phyloP scores from a whole-genome alignment of 2,329 filamentous ascomycete species.

The Claviceps digitariae region DNA sequence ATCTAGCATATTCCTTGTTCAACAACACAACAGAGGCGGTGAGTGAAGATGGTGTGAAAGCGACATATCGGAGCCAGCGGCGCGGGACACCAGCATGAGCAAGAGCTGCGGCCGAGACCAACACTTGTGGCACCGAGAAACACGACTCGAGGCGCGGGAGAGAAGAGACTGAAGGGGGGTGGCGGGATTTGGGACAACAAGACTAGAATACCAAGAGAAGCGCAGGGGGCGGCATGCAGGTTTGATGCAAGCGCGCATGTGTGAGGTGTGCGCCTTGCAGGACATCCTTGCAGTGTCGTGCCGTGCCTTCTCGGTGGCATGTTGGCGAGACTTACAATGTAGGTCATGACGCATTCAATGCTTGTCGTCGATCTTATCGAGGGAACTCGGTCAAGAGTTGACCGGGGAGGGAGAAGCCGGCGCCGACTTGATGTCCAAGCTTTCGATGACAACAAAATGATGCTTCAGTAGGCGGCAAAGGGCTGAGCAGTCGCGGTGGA shows the following conservation, averaged over 20 bases:
- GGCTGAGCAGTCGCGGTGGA: background rate
- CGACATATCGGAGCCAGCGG: constrained; percentile 3
- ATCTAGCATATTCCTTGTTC: background rate
- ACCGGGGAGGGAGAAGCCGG: constrained; percentile 3
- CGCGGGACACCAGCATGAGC: constrained; percentile 3
- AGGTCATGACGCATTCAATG: constrained; percentile 24
- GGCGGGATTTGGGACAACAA: constrained; percentile 2
- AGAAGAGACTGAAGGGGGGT: constrained; percentile 1
- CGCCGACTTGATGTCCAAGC: background rate
- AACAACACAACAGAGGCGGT: constrained; percentile 5
- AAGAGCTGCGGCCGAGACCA: constrained; percentile 3
- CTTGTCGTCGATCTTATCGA: constrained; percentile 10
- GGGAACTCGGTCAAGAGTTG: constrained; percentile 5
- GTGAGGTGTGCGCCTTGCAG: constrained; percentile 7
- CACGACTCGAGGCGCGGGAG: background rate
- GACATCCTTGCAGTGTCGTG: constrained; percentile 11
- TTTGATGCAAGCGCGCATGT: background rate
- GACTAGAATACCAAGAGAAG: constrained; percentile 2
- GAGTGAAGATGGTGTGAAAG: constrained; percentile 6
- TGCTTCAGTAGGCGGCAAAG: background rate
- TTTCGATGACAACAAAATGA: constrained; percentile 4
- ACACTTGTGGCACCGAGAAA: background rate
- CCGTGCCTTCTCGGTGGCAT: background rate
- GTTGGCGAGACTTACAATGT: constrained; percentile 22
- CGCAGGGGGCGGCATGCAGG: constrained; percentile 1